Evolutionary conservation across 192 early-diverging fungal genomes (phyloP).

Genomic region (Podila epigama): DNA sequence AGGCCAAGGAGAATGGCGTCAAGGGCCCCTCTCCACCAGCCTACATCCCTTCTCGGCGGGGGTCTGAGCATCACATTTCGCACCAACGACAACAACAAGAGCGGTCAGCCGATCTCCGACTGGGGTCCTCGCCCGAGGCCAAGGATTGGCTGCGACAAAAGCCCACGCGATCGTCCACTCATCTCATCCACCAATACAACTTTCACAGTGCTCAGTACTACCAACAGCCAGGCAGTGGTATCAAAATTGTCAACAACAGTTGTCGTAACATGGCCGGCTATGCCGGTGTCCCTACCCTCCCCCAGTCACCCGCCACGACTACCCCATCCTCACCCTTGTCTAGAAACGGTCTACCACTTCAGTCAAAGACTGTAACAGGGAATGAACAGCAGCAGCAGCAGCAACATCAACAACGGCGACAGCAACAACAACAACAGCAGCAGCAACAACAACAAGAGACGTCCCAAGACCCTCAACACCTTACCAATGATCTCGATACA

Average conservation of each 20-base stretch:
- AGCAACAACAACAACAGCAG: slow-evolving; percentile 7
- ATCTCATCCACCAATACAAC: slow-evolving; percentile 49
- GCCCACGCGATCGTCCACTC: slow-evolving; percentile 30
- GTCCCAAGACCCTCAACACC: not conserved
- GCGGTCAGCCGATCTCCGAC: slow-evolving; percentile 10
- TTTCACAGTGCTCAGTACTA: slow-evolving; percentile 42
- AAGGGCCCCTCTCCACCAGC: slow-evolving; percentile 8
- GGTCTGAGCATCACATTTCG: slow-evolving; percentile 21
- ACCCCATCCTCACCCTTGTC: too few relatives aligned
- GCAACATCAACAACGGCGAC: too few relatives aligned
- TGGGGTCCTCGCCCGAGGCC: slow-evolving; percentile 42
- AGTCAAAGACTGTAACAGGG: too few relatives aligned
- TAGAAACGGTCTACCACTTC: too few relatives aligned
- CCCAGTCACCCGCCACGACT: too few relatives aligned
- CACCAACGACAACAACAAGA: slow-evolving; percentile 20
- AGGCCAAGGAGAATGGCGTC: slow-evolving; percentile 7
- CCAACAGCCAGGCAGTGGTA: slow-evolving; percentile 25
- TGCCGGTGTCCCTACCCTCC: slow-evolving; percentile 11
- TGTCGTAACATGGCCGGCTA: slow-evolving; percentile 47
- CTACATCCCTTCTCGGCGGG: slow-evolving; percentile 24
- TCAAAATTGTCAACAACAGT: slow-evolving; percentile 43
- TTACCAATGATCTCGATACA: not conserved
- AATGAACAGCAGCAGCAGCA: too few relatives aligned
- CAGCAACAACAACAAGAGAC: not conserved
- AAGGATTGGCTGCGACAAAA: slow-evolving; percentile 48